Conservation (phyloP, 495 filamentous ascomycete species). For the Wilcoxina mikolae region DNA sequence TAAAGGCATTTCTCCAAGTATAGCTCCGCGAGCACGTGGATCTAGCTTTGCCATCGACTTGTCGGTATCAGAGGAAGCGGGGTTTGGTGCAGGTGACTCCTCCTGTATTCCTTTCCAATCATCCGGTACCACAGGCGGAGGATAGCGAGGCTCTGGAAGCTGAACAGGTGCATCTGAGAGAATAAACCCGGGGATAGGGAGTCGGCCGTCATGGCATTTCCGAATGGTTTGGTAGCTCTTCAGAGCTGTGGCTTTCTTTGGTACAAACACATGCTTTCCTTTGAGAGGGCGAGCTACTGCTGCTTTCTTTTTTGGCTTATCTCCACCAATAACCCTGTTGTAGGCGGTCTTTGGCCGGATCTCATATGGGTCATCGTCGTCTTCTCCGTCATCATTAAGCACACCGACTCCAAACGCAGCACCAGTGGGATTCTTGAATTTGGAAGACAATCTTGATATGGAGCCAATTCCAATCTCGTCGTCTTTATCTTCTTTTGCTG, state of each 20-base stretch:
- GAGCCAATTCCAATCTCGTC: neutral
- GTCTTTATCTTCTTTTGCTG: neutral
- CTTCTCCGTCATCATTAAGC: constrained; percentile 90
- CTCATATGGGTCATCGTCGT: constrained; percentile 90
- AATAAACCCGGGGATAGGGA: constrained; percentile 75
- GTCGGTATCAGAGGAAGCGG: neutral
- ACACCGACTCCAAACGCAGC: constrained; percentile 77
- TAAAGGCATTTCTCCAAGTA: constrained; percentile 68
- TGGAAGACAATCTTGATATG: constrained; percentile 29
- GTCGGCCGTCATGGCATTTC: constrained; percentile 77
- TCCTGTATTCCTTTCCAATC: constrained; percentile 44
- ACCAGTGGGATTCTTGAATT: constrained; percentile 37
- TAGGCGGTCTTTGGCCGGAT: constrained; percentile 87
- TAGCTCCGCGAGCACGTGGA: constrained; percentile 60
- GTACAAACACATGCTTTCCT: constrained; percentile 60
- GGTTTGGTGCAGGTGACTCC: neutral
- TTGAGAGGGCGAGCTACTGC: constrained; percentile 42
- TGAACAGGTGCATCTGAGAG: constrained; percentile 38
- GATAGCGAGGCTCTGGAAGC: constrained; percentile 44
- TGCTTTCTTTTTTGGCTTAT: constrained; percentile 63
- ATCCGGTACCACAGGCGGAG: constrained; percentile 57
- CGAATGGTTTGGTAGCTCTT: constrained; percentile 35
- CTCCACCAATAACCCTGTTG: constrained; percentile 65
- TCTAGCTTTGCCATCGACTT: constrained; percentile 45
- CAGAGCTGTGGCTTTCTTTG: constrained; percentile 48